Evolutionary conservation across 2,329 filamentous ascomycete species (phyloP).

Genomic region (Colletotrichum sp.): DNA sequence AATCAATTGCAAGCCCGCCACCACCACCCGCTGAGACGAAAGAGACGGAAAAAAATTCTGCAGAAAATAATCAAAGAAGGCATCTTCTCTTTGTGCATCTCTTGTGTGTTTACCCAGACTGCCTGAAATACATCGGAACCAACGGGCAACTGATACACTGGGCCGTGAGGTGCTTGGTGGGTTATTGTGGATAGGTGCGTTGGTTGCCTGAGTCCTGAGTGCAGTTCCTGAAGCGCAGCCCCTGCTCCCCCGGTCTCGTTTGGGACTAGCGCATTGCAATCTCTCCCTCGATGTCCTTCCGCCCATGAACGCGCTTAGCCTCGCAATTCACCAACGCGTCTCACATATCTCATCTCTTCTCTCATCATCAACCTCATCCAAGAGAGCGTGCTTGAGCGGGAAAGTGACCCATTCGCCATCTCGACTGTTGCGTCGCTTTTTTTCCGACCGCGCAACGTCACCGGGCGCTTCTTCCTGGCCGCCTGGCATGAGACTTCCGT

Average conservation of each 20-base stretch:
- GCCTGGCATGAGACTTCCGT: slow-evolving; percentile 19
- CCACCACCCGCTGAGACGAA: not conserved
- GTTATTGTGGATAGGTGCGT: not conserved
- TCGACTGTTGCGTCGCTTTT: not conserved
- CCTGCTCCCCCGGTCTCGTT: slow-evolving; percentile 7
- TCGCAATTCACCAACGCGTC: slow-evolving; percentile 21
- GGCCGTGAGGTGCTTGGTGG: not conserved
- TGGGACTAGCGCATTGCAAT: slow-evolving; percentile 16
- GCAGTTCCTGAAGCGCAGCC: not conserved
- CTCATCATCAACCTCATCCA: slow-evolving; percentile 21
- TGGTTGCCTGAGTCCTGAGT: not conserved
- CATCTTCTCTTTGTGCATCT: not conserved
- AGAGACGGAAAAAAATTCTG: accelerated
- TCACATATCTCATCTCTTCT: slow-evolving; percentile 20
- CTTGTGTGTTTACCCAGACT: not conserved
- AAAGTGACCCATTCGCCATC: not conserved
- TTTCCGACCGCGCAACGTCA: not conserved
- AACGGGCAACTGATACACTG: not conserved
- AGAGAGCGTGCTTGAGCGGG: not conserved
- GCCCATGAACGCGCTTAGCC: slow-evolving; percentile 21
- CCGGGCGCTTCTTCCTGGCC: not conserved
- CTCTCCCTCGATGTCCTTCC: slow-evolving; percentile 19
- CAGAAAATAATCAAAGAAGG: not conserved
- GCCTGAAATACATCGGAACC: not conserved
- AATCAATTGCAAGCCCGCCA: not conserved